Percentiles rank a stretch among this genome's conserved stretches.
phyloP scores from a whole-genome alignment of 2,329 filamentous ascomycete genomes.

The Cadophora luteo-olivacea region DNA sequence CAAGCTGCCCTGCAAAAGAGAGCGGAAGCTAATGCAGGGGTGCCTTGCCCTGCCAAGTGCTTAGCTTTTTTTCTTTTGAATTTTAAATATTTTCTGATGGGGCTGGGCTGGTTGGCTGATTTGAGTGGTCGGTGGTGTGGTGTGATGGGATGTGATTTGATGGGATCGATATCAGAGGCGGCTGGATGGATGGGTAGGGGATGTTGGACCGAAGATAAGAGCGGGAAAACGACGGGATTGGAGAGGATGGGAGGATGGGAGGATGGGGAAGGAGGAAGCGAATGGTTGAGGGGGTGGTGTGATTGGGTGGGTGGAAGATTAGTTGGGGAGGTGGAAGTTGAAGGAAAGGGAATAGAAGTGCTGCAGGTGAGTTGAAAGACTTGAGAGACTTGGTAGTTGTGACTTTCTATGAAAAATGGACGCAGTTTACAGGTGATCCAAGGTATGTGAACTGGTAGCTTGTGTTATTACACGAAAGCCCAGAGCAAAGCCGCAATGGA shows the following conservation, averaged over 20 bases:
- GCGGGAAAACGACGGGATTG: neutral
- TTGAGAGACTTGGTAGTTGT: too few relatives aligned
- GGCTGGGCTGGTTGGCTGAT: neutral
- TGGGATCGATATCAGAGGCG: neutral
- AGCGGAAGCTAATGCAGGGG: conserved; percentile 14
- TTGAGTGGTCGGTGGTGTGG: neutral
- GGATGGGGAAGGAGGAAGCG: neutral
- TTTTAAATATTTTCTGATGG: neutral
- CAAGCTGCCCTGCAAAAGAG: neutral
- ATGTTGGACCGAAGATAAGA: conserved; percentile 6
- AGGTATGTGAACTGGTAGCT: too few relatives aligned
- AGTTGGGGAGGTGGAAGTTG: neutral
- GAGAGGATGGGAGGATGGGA: neutral
- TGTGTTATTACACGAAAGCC: too few relatives aligned
- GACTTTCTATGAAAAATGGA: too few relatives aligned
- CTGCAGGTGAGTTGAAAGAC: too few relatives aligned
- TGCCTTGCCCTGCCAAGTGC: neutral
- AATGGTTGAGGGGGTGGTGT: neutral
- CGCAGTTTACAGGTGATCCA: too few relatives aligned
- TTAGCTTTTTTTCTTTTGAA: neutral
- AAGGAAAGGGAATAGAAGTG: too few relatives aligned
- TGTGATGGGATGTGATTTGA: neutral
- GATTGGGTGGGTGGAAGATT: conserved; percentile 1
- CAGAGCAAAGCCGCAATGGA: too few relatives aligned
- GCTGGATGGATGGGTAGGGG: neutral